Conservation (phyloP, 257 asterid species). For the Primulina eburnea region DNA sequence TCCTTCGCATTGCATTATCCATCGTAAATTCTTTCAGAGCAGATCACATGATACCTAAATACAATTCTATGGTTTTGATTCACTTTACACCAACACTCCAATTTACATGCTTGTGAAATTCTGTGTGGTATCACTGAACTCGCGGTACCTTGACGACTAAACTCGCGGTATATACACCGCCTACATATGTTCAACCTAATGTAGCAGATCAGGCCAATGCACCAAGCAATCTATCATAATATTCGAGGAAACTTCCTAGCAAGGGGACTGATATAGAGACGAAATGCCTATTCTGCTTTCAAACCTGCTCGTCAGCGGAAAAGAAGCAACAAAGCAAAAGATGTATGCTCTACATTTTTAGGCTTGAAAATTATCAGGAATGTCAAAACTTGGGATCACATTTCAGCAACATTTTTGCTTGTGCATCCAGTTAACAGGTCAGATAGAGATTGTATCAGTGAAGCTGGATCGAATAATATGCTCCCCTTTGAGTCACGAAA, state of each 20-base stretch:
- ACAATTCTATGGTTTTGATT: no score
- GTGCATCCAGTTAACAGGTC: conserved; percentile 37
- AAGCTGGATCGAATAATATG: conserved; percentile 63
- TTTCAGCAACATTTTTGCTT: conserved; percentile 19
- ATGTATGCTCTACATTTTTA: conserved; percentile 10
- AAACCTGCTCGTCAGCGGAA: conserved; percentile 20
- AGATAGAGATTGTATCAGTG: conserved; percentile 65
- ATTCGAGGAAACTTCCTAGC: no score
- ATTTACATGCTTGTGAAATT: neutral
- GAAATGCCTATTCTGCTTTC: neutral
- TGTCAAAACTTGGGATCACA: conserved; percentile 16
- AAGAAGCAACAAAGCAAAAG: conserved; percentile 3
- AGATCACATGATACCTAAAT: no score
- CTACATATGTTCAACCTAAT: conserved; percentile 1
- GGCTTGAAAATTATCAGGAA: conserved; percentile 1
- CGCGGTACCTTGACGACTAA: neutral
- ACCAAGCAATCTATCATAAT: no score
- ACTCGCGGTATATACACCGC: neutral
- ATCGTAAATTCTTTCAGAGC: no score
- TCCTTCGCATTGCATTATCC: no score
- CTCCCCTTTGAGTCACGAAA: conserved; percentile 58
- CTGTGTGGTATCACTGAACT: neutral
- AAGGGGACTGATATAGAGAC: neutral
- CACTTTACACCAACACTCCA: no score
- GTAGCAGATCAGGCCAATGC: neutral